phyloP scores from a whole-genome alignment of 805 yeast genomes.

The Suhomyces faveliae region DNA sequence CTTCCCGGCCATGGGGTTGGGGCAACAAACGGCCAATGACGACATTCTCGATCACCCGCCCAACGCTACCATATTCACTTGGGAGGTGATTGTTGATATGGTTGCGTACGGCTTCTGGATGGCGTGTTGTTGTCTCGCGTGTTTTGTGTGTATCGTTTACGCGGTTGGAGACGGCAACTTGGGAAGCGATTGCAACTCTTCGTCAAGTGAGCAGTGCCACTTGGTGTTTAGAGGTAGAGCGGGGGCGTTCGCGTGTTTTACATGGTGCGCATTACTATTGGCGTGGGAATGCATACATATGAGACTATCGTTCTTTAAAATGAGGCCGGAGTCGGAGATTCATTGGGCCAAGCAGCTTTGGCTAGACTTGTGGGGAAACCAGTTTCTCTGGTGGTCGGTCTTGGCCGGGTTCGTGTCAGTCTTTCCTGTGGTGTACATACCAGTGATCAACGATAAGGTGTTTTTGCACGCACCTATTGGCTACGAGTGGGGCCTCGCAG shows the following conservation, averaged over 20 bases:
- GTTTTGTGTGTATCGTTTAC: constrained; percentile 36
- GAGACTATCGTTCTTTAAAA: constrained; percentile 30
- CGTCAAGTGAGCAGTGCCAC: constrained; percentile 22
- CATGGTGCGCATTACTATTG: constrained; percentile 41
- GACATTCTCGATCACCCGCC: constrained; percentile 40
- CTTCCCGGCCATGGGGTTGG: constrained; percentile 39
- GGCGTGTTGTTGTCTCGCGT: constrained; percentile 41
- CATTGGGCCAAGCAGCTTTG: constrained; percentile 39
- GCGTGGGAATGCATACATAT: constrained; percentile 44
- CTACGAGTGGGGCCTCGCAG: constrained; percentile 40
- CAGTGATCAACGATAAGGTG: constrained; percentile 40
- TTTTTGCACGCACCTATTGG: constrained; percentile 39
- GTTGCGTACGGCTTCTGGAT: constrained; percentile 40
- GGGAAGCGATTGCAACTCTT: constrained; percentile 35
- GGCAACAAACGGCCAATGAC: constrained; percentile 39
- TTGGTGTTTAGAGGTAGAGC: constrained; percentile 40
- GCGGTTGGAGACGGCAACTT: constrained; percentile 40
- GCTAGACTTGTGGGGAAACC: constrained; percentile 35
- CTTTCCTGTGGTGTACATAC: constrained; percentile 42
- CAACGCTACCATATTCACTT: constrained; percentile 36
- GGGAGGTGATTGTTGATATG: constrained; percentile 43
- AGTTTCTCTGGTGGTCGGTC: constrained; percentile 39
- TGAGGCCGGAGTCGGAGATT: constrained; percentile 36
- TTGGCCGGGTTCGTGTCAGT: constrained; percentile 35
- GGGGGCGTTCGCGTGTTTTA: constrained; percentile 38